These are phyloP conservation scores for Daldinia grandis DNA, from an alignment of 495 filamentous ascomycete genomes.

Conservation along the genomic window DNA sequence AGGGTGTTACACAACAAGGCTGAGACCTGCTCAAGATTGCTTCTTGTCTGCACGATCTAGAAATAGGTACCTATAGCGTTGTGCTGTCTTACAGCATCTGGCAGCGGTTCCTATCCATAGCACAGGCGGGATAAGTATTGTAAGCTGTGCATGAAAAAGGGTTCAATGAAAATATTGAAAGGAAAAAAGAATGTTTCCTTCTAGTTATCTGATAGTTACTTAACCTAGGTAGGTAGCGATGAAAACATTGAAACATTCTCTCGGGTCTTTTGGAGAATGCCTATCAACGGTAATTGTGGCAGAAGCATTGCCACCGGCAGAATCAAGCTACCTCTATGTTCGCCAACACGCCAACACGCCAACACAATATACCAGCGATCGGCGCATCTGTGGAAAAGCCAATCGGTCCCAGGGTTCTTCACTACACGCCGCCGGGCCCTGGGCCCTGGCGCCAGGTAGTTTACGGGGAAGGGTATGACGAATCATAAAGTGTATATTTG, in stretches of 20 bases:
- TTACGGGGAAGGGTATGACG: slow-evolving; percentile 31
- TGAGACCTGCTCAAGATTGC: slow-evolving; percentile 35
- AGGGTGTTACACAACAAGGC: slow-evolving; percentile 42
- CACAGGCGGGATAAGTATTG: slow-evolving; percentile 6
- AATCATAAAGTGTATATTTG: slow-evolving; percentile 40
- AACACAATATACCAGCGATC: slow-evolving; percentile 27
- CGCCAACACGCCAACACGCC: neutral
- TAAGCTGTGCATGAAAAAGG: slow-evolving; percentile 2
- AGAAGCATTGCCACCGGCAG: slow-evolving; percentile 33
- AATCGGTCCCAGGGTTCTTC: slow-evolving; percentile 20
- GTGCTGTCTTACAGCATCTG: slow-evolving; percentile 34
- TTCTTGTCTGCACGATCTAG: slow-evolving; percentile 29
- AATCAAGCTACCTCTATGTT: slow-evolving; percentile 26
- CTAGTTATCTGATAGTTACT: neutral
- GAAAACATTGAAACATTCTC: neutral
- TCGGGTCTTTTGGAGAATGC: neutral
- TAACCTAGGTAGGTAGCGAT: too few relatives aligned
- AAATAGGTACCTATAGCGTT: slow-evolving; percentile 33
- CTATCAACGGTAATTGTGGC: slow-evolving; percentile 1
- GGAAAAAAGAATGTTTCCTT: neutral
- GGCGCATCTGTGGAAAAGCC: slow-evolving; percentile 17
- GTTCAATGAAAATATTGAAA: neutral
- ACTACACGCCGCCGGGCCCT: slow-evolving; percentile 18
- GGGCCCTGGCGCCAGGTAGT: slow-evolving; percentile 6
- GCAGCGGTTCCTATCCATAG: slow-evolving; percentile 29